Evolutionary conservation across 176 grass and related monocot genomes (phyloP).

Genomic region (Triticum monococcum): DNA sequence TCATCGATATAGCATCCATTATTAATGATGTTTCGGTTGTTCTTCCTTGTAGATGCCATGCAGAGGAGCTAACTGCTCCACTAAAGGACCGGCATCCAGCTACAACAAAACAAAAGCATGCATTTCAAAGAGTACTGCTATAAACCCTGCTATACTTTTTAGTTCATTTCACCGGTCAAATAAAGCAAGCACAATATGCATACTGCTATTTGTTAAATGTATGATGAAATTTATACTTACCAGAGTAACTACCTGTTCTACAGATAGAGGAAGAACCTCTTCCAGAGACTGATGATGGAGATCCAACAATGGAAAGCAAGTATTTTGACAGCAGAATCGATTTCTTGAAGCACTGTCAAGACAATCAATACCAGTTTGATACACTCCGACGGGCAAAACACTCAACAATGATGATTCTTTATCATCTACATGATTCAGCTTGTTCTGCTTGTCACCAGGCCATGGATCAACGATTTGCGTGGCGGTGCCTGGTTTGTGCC

Average conservation of each 20-base stretch:
- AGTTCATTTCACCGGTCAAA: not conserved
- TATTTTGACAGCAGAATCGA: conserved; percentile 85
- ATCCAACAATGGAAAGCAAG: conserved; percentile 69
- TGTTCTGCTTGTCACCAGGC: conserved; percentile 57
- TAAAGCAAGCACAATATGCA: not conserved
- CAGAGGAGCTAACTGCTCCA: conserved; percentile 56
- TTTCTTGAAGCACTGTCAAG: conserved; percentile 84
- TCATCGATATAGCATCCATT: not conserved
- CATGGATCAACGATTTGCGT: conserved; percentile 55
- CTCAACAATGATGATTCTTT: conserved; percentile 94
- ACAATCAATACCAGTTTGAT: conserved; percentile 89
- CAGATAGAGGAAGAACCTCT: conserved; percentile 58
- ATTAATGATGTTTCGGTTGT: conserved; percentile 12
- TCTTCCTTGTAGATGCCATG: conserved; percentile 63
- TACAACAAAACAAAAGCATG: conserved; percentile 70
- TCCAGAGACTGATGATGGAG: conserved; percentile 66
- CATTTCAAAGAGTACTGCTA: conserved; percentile 58
- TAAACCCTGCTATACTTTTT: conserved; percentile 10
- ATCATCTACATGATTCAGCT: conserved; percentile 71
- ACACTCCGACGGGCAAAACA: conserved; percentile 91
- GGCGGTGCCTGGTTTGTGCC: conserved; percentile 66
- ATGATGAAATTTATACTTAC: conserved; percentile 38
- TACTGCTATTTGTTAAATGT: conserved; percentile 14
- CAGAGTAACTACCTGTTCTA: conserved; percentile 21
- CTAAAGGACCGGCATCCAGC: conserved; percentile 78